Evolutionary conservation across 73 alveolate species (phyloP).

Genomic region (Tetrahymena borealis): DNA sequence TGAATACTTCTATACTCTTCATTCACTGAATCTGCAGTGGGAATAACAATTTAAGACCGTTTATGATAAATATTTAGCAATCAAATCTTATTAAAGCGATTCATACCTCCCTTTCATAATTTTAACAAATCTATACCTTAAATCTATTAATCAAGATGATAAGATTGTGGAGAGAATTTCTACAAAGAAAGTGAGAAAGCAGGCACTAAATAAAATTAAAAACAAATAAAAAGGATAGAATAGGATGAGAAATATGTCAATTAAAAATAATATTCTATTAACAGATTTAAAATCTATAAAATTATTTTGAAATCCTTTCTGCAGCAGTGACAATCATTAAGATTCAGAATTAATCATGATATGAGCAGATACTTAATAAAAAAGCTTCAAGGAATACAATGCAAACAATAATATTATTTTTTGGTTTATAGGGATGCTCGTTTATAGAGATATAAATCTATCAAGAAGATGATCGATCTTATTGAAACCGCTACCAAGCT

Average conservation of each 20-base stretch:
- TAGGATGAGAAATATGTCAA: neutral
- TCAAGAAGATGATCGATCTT: slow-evolving; percentile 78
- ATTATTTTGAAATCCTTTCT: neutral
- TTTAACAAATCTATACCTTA: neutral
- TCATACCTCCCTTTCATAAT: neutral
- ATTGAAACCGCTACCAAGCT: slow-evolving; percentile 65
- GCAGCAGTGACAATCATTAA: neutral
- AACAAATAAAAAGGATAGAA: neutral
- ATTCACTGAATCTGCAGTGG: too few relatives aligned
- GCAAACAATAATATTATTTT: neutral
- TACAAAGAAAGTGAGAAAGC: neutral
- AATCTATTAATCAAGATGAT: too few relatives aligned
- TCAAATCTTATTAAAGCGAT: neutral
- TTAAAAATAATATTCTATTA: too few relatives aligned
- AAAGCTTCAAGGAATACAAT: neutral
- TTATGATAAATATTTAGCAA: too few relatives aligned
- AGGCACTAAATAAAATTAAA: neutral
- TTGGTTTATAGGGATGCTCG: slow-evolving; percentile 65
- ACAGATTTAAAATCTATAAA: neutral
- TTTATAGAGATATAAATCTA: slow-evolving; percentile 73
- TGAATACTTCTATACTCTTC: too few relatives aligned
- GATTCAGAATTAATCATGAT: too few relatives aligned
- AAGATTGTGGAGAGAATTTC: neutral
- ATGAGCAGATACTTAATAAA: neutral
- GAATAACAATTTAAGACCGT: too few relatives aligned